These are phyloP conservation scores for Sicyos baderoa DNA, from an alignment of 306 rosid species.

Conservation along the genomic window DNA sequence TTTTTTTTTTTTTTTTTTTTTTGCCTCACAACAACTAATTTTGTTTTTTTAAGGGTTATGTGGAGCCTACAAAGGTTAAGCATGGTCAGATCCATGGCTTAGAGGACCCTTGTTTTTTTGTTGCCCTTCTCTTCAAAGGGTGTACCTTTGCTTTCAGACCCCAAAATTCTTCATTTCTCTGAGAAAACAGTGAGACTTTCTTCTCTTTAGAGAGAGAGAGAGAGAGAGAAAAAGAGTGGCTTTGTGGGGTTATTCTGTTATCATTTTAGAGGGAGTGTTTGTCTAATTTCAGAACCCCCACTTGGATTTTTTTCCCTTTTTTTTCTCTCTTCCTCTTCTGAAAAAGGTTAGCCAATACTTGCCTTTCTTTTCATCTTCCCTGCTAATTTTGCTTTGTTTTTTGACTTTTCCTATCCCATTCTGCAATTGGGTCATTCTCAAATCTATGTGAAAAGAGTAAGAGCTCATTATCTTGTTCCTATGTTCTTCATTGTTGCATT, in stretches of 20 bases:
- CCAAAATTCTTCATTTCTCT: slow-evolving; percentile 37
- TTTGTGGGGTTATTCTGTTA: slow-evolving; percentile 14
- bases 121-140: slow-evolving; percentile 29
- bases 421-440: slow-evolving; percentile 21
- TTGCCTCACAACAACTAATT: slow-evolving; percentile 37
- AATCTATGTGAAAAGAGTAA: slow-evolving; percentile 17
- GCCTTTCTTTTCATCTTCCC: slow-evolving; percentile 30
- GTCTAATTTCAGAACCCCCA: slow-evolving; percentile 22
- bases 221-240: slow-evolving; percentile 4
- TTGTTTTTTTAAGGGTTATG: slow-evolving; percentile 14
- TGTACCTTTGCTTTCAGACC: slow-evolving; percentile 47
- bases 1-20: background rate
- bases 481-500: background rate
- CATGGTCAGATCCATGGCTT: slow-evolving; percentile 50
- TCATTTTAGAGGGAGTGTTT: slow-evolving; percentile 14
- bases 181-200: slow-evolving; percentile 25
- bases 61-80: slow-evolving; percentile 62
- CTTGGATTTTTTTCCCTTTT: slow-evolving; percentile 6
- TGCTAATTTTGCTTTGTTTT: slow-evolving; percentile 17
- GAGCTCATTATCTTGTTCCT: background rate
- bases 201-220: slow-evolving; percentile 15
- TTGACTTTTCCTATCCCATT: slow-evolving; percentile 17
- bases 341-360: slow-evolving; percentile 34
- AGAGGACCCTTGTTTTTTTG: slow-evolving; percentile 46
- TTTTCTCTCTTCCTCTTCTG: slow-evolving; percentile 5